Evolutionary conservation across 2,329 filamentous ascomycete genomes (phyloP).

Genomic region (Fusarium solani-melongenae): DNA sequence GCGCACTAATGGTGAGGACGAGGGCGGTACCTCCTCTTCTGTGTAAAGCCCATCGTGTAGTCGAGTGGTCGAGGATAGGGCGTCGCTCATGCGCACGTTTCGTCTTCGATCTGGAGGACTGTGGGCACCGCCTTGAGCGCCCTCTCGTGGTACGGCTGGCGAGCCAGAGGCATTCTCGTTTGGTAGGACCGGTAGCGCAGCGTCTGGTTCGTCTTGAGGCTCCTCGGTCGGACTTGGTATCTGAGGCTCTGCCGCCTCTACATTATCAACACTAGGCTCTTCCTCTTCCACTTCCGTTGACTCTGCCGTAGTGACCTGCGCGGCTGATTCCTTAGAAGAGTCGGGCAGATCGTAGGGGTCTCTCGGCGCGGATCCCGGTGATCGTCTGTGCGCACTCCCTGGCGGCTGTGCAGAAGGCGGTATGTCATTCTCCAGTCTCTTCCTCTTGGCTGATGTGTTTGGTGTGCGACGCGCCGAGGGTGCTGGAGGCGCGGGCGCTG

Average conservation of each 20-base stretch:
- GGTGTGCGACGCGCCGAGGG: constrained; percentile 54
- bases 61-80: constrained; percentile 54
- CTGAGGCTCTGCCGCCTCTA: constrained; percentile 5
- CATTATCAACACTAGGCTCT: not conserved
- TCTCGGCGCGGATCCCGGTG: constrained; percentile 27
- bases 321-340: constrained; percentile 44
- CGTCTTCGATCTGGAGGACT: constrained; percentile 64
- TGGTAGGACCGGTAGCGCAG: constrained; percentile 39
- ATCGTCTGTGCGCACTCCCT: constrained; percentile 28
- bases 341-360: constrained; percentile 46
- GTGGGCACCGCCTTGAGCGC: constrained; percentile 47
- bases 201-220: constrained; percentile 16
- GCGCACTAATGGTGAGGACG: constrained; percentile 56
- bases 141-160: constrained; percentile 17
- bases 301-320: constrained; percentile 14
- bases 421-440: constrained; percentile 48
- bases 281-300: constrained; percentile 13
- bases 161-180: constrained; percentile 8
- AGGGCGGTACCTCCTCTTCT: constrained; percentile 44
- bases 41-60: constrained; percentile 54
- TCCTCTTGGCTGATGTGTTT: constrained; percentile 62
- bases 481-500: constrained; percentile 37
- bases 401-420: constrained; percentile 16
- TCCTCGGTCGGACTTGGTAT: constrained; percentile 24
- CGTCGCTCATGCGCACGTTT: constrained; percentile 50